Evolutionary conservation across 2,329 filamentous ascomycete species (phyloP).

Genomic region (Didymella pomorum): DNA sequence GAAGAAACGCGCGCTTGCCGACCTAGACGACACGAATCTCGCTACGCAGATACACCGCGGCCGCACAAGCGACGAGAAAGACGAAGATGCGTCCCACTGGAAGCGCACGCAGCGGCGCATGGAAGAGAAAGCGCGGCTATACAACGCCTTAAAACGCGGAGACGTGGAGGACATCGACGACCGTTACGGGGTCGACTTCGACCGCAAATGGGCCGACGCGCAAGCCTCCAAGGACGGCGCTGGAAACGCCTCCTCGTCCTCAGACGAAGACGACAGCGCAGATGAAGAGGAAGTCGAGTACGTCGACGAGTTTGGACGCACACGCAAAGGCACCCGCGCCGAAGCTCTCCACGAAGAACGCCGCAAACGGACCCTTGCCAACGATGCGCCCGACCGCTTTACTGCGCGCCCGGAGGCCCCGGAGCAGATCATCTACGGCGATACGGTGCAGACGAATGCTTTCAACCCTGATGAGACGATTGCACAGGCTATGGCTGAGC

Average conservation of each 20-base stretch:
- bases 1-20: conserved; percentile 68
- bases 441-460: conserved; percentile 81
- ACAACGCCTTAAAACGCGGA: conserved; percentile 90
- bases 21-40: conserved; percentile 63
- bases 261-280: conserved; percentile 35
- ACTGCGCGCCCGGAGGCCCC: conserved; percentile 73
- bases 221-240: conserved; percentile 53
- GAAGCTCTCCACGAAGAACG: conserved; percentile 72
- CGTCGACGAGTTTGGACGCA: conserved; percentile 91
- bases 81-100: conserved; percentile 64
- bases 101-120: conserved; percentile 79
- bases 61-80: conserved; percentile 63
- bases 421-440: conserved; percentile 79
- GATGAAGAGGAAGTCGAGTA: conserved; percentile 79
- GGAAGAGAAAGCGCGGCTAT: conserved; percentile 88
- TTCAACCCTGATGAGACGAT: conserved; percentile 77
- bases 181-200: conserved; percentile 84
- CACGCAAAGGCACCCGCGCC: conserved; percentile 73
- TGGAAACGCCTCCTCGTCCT: conserved; percentile 47
- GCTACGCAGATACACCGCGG: conserved; percentile 67
- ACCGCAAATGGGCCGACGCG: conserved; percentile 89
- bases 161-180: conserved; percentile 71
- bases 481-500: conserved; percentile 74
- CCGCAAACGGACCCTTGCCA: conserved; percentile 54
- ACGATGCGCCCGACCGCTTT: conserved; percentile 71